phyloP scores from a whole-genome alignment of 2,329 filamentous ascomycete genomes.

The Aspergillus costaricaensis region DNA sequence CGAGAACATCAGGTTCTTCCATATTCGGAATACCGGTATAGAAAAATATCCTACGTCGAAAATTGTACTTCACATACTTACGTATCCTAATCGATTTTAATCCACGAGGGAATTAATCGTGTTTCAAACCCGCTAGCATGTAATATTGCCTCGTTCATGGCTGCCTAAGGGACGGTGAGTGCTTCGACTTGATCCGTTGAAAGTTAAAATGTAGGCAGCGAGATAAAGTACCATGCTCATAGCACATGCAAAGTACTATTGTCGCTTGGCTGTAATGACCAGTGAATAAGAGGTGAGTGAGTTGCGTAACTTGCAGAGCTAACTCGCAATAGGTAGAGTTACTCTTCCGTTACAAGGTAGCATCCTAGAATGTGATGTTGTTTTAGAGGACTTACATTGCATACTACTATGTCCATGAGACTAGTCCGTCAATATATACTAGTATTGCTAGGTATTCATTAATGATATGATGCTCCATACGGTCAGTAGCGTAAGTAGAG shows the following conservation, averaged over 20 bases:
- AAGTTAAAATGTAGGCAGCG: neutral
- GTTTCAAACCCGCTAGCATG: neutral
- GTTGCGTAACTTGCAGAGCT: neutral
- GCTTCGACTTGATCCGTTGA: neutral
- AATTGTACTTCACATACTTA: conserved; percentile 23
- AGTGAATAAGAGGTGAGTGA: neutral
- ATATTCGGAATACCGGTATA: conserved; percentile 15
- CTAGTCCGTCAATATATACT: too few relatives aligned
- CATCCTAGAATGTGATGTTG: too few relatives aligned
- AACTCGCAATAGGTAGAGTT: too few relatives aligned
- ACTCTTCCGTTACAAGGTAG: neutral
- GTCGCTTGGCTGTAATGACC: neutral
- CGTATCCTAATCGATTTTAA: conserved; percentile 10
- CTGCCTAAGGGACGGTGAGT: neutral
- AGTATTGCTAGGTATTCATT: neutral
- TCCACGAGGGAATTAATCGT: neutral
- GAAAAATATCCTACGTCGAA: conserved; percentile 20
- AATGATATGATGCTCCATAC: neutral
- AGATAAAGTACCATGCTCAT: neutral
- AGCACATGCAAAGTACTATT: neutral
- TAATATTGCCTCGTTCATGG: neutral
- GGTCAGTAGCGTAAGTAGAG: conserved; percentile 10
- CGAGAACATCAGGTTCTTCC: conserved; percentile 21
- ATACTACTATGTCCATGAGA: too few relatives aligned
- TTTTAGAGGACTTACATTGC: neutral